Evolutionary conservation across 441 rosid species (phyloP).

Genomic region (Erodium trifolium): DNA sequence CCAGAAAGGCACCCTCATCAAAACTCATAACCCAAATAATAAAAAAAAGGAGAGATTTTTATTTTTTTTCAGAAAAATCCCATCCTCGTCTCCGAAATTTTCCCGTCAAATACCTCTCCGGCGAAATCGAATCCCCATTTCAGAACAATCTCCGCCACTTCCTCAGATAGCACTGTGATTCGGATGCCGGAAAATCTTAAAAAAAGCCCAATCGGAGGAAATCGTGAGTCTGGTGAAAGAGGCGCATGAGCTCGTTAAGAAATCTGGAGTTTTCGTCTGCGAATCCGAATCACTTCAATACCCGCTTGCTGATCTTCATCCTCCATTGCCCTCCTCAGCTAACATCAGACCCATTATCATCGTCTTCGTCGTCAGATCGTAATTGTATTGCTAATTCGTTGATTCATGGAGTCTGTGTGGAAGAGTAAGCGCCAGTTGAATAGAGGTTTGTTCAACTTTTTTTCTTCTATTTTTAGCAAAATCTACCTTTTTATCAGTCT

Average conservation of each 20-base stretch:
- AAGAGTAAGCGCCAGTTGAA: no score
- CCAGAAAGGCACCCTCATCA: no score
- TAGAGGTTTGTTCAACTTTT: no score
- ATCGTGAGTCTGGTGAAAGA: neutral
- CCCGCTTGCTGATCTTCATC: slow-evolving; percentile 49
- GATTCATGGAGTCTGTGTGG: no score
- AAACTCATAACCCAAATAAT: no score
- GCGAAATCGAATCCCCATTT: no score
- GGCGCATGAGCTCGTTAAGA: slow-evolving; percentile 78
- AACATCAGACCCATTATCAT: slow-evolving; percentile 27
- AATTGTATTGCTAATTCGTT: neutral
- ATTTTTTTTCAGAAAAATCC: no score
- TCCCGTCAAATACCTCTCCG: neutral
- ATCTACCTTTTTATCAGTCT: no score
- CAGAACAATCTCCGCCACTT: neutral
- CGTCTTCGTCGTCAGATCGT: neutral
- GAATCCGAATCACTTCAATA: slow-evolving; percentile 52
- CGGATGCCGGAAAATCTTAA: neutral
- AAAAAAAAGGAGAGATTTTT: no score
- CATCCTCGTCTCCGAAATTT: neutral
- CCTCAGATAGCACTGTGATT: neutral
- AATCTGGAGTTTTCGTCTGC: slow-evolving; percentile 37
- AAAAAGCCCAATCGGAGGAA: neutral
- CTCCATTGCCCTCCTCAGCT: slow-evolving; percentile 68
- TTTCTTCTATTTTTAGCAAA: no score